phyloP scores from a whole-genome alignment of 2,329 filamentous ascomycete species.

The Phialocephala sp. region DNA sequence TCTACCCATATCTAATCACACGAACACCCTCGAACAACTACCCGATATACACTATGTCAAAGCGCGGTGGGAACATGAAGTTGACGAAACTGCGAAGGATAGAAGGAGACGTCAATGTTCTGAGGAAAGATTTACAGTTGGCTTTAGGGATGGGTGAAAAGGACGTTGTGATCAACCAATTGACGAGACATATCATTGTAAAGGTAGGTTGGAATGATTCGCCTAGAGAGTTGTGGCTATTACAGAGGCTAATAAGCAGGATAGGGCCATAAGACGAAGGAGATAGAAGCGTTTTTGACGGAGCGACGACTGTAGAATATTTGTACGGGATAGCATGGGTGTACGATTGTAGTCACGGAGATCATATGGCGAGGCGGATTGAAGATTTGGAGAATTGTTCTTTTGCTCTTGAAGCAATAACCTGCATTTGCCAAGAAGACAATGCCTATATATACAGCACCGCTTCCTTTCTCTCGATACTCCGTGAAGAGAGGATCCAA shows the following conservation, averaged over 20 bases:
- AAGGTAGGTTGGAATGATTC: slow-evolving; percentile 57
- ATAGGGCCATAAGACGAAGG: slow-evolving; percentile 55
- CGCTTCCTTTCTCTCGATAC: slow-evolving; percentile 23
- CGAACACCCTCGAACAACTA: slow-evolving; percentile 74
- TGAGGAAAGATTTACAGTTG: slow-evolving; percentile 67
- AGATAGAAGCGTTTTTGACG: slow-evolving; percentile 54
- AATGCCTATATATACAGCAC: slow-evolving; percentile 39
- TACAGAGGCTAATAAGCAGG: not conserved
- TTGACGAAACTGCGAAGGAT: slow-evolving; percentile 80
- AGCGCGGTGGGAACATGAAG: slow-evolving; percentile 76
- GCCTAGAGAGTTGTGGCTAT: not conserved
- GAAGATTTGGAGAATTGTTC: slow-evolving; percentile 3
- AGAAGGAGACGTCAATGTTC: slow-evolving; percentile 69
- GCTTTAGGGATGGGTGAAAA: slow-evolving; percentile 60
- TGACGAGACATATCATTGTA: slow-evolving; percentile 77
- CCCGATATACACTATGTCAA: slow-evolving; percentile 76
- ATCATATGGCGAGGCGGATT: not conserved
- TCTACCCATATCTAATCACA: slow-evolving; percentile 57
- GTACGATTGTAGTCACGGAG: slow-evolving; percentile 7
- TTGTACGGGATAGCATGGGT: not conserved
- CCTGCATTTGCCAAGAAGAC: slow-evolving; percentile 27
- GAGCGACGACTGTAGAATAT: slow-evolving; percentile 44
- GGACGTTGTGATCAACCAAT: slow-evolving; percentile 53
- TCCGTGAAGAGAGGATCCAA: slow-evolving; percentile 21
- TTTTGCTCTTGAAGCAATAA: slow-evolving; percentile 28